Percentiles rank a stretch among this genome's conserved stretches.
These are phyloP conservation scores for Phoma herbarum DNA, from an alignment of 2,329 filamentous ascomycete species.

Conservation along the genomic window DNA sequence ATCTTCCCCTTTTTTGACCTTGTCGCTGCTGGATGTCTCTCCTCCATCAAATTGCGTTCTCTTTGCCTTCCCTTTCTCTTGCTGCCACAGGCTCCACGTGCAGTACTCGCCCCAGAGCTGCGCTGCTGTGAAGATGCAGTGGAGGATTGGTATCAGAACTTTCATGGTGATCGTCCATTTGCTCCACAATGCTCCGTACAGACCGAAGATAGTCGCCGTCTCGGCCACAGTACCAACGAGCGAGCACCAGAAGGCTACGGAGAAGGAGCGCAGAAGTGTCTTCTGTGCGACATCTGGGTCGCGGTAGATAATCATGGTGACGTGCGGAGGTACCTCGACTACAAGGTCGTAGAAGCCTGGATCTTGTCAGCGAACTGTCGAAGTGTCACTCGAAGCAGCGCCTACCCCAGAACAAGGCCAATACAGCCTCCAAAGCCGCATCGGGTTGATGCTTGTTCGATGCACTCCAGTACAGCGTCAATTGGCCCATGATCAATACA, in stretches of 20 bases:
- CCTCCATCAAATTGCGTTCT: background rate
- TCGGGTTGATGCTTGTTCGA: conserved; percentile 12
- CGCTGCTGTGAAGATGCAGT: conserved; percentile 17
- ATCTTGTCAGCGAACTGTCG: background rate
- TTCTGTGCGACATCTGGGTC: conserved; percentile 10
- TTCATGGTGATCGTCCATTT: conserved; percentile 22
- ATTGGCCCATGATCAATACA: conserved; percentile 19
- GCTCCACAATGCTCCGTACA: conserved; percentile 10
- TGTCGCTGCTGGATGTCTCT: background rate
- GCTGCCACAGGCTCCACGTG: conserved; percentile 18
- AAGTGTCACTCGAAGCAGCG: background rate
- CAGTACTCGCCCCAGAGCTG: conserved; percentile 23
- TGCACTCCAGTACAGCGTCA: conserved; percentile 21
- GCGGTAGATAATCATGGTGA: conserved; percentile 21
- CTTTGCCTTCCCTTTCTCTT: conserved; percentile 10
- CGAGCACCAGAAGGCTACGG: conserved; percentile 17
- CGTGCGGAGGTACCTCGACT: conserved; percentile 18
- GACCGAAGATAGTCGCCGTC: conserved; percentile 15
- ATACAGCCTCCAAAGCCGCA: conserved; percentile 12
- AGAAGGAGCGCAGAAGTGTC: conserved; percentile 10
- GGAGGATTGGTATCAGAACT: conserved; percentile 15
- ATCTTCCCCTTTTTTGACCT: background rate
- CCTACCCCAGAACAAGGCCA: conserved; percentile 18
- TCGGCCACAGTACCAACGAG: conserved; percentile 17
- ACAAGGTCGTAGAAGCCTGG: conserved; percentile 20